Conservation (phyloP, 129 eudicot genomes). For the Pulicaria dysenterica region DNA sequence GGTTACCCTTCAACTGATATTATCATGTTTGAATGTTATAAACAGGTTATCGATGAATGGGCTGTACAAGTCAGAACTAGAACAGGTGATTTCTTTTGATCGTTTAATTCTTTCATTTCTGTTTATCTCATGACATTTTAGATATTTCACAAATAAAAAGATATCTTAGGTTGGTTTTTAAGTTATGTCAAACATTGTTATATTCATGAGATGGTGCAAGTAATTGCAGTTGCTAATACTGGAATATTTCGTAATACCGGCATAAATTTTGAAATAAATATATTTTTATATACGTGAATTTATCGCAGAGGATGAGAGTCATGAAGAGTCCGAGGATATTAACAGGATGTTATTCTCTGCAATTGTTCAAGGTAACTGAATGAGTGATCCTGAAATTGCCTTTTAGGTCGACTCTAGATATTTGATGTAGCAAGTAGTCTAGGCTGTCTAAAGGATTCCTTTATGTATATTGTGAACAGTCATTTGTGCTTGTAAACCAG, state of each 20-base stretch:
- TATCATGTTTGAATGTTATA: slow-evolving; percentile 18
- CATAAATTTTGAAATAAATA: not conserved
- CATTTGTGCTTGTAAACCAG: slow-evolving; percentile 8
- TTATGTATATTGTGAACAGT: not conserved
- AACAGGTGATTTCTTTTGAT: slow-evolving; percentile 44
- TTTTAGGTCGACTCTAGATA: not conserved
- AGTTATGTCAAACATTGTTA: too few relatives aligned
- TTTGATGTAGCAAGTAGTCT: slow-evolving; percentile 3
- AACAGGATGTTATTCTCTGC: slow-evolving; percentile 81
- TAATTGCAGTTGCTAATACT: not conserved
- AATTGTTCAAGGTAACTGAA: slow-evolving; percentile 65
- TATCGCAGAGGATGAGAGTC: slow-evolving; percentile 48
- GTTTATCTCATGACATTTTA: too few relatives aligned
- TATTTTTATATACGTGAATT: not conserved
- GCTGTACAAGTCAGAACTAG: slow-evolving; percentile 60
- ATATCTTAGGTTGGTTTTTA: too few relatives aligned
- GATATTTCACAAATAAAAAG: too few relatives aligned
- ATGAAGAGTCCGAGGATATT: slow-evolving; percentile 57
- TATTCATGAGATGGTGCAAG: too few relatives aligned
- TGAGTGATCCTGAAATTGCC: not conserved
- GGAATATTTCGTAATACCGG: not conserved
- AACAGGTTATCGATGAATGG: slow-evolving; percentile 97
- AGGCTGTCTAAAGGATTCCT: not conserved
- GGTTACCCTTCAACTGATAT: not conserved
- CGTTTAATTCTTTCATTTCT: not conserved